These are phyloP conservation scores for Fragilaria crotonensis DNA, from an alignment of 108 stramenopile species.

Conservation along the genomic window DNA sequence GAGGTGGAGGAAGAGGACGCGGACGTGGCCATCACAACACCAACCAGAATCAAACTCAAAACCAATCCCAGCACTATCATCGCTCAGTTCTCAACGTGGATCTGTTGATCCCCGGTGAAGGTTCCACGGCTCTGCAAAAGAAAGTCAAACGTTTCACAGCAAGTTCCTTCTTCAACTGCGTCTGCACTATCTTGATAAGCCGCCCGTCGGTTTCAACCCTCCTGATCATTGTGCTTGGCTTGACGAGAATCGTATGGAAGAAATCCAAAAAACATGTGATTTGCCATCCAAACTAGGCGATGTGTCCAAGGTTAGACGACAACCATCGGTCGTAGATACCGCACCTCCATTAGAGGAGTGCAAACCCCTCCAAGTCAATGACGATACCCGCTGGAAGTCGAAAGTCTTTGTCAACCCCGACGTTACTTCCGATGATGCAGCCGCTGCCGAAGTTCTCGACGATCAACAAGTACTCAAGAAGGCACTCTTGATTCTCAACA, in stretches of 20 bases:
- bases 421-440: constrained; percentile 15
- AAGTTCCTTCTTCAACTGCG: constrained; percentile 42
- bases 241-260: constrained; percentile 24
- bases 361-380: constrained; percentile 70
- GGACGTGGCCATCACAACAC: not conserved
- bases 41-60: constrained; percentile 1
- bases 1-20: constrained; percentile 4
- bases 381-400: constrained; percentile 76
- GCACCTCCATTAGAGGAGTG: constrained; percentile 73
- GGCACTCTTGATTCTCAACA: constrained; percentile 83
- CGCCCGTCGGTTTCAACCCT: constrained; percentile 18
- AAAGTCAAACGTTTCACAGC: constrained; percentile 49
- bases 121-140: constrained; percentile 42
- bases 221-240: constrained; percentile 32
- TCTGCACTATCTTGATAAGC: constrained; percentile 41
- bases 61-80: constrained; percentile 7
- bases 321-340: constrained; percentile 38
- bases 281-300: constrained; percentile 40
- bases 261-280: constrained; percentile 19
- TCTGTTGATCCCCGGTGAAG: constrained; percentile 44
- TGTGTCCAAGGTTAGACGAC: constrained; percentile 23
- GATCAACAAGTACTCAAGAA: constrained; percentile 49
- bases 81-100: constrained; percentile 20
- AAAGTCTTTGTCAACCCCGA: constrained; percentile 25
- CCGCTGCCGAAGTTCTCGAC: constrained; percentile 30